Base-by-base conservation (phyloP, 306 rosid genomes). In the Casuarina glauca region DNA sequence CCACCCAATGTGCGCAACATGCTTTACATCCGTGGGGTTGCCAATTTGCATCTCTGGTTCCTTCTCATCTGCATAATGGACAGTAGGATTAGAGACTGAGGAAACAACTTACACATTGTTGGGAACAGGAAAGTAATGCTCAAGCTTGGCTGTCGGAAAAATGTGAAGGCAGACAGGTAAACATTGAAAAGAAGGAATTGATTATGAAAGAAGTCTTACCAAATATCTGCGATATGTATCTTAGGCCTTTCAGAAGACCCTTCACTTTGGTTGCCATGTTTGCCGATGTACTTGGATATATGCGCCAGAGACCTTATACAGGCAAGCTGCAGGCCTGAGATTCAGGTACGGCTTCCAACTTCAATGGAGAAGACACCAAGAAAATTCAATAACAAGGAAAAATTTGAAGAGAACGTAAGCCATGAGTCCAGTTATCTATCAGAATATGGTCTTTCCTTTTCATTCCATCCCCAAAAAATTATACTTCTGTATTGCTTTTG, bases 11-110 rank as follows among this genome's bases (percentile, higher is more conserved):
- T 88, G 91, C 9, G 91, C 89, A 49, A 88, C 76, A 75, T 88
- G 91, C 76, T 85, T 88, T 78, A 77, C 99, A 66, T 96, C 99
- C n/a, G 98, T 96, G 32, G 98, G 99, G 64, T 85, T 86, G 12
- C 99, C 99, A 80, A 96, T 96, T 83, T 91, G 88, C 77, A 96
- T 87, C 51, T 91, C 94, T 4, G 84, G 86, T 78, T 91, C 92
- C 79, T 91, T 91, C 49, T 96, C 98, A 4, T 95, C 97, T 93
- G 86, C 82, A 81, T 80, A 76, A 51, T 42, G 43, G 15, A 39
- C 13, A 54, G 20, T 67, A 26, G 32, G 32, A 26, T 26, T 26
- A 26, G 19, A 63, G 69, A 63, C 39, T 38, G 20, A 38, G 26
- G 12, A 63, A 36, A 63, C n/a, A 1, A 67, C 1, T 67, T 1